phyloP scores from a whole-genome alignment of 768 basidiomycete species.

The Chalciporus piperatus region DNA sequence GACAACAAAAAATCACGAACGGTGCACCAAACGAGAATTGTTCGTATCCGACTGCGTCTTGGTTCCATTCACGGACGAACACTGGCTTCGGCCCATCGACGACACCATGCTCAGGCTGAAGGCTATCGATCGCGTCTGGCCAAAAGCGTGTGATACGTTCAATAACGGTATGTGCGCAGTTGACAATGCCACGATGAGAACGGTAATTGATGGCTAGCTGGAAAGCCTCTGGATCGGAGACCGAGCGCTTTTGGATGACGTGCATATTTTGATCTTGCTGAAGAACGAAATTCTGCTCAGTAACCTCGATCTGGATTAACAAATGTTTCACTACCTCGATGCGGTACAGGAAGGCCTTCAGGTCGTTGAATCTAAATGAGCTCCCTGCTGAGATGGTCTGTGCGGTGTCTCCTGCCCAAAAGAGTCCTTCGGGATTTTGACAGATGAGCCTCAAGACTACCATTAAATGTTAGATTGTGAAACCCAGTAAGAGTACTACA shows the following conservation, averaged over 20 bases:
- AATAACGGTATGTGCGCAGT: constrained; percentile 63
- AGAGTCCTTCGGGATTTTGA: constrained; percentile 60
- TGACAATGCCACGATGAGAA: constrained; percentile 72
- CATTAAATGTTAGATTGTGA: not conserved
- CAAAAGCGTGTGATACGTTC: constrained; percentile 61
- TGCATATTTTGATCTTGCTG: constrained; percentile 22
- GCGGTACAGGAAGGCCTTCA: constrained; percentile 65
- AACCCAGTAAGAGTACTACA: not conserved
- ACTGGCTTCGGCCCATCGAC: constrained; percentile 55
- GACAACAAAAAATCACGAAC: constrained; percentile 28
- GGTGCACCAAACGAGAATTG: constrained; percentile 55
- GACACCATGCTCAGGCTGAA: constrained; percentile 54
- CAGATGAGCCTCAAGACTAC: constrained; percentile 62
- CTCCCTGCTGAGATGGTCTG: constrained; percentile 76
- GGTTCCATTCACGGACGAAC: constrained; percentile 51
- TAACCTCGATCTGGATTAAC: not conserved
- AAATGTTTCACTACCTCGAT: constrained; percentile 47
- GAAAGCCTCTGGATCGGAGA: constrained; percentile 41
- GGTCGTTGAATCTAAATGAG: constrained; percentile 66
- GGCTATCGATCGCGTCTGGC: constrained; percentile 60
- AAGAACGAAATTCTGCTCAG: not conserved
- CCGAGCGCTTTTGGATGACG: constrained; percentile 11
- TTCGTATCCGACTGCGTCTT: constrained; percentile 42
- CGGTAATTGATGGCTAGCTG: constrained; percentile 65
- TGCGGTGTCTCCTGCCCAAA: constrained; percentile 81